A percentile compares a stretch with the other conserved stretches of the same genome.
phyloP scores from a whole-genome alignment of 2,329 filamentous ascomycete species.

The Colletotrichum noveboracense region DNA sequence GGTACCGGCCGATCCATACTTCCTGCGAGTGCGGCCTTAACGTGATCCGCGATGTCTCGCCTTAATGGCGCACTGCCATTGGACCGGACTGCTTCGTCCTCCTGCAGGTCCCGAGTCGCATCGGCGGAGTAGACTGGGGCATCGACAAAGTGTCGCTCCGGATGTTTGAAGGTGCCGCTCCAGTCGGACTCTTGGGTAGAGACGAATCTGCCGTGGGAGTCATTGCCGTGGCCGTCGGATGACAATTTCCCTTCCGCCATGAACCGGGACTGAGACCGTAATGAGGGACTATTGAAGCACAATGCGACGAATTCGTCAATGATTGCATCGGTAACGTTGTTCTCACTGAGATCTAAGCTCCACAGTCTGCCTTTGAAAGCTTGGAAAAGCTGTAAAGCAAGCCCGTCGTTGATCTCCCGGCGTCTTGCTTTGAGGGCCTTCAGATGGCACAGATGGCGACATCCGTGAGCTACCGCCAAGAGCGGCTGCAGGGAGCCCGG shows the following conservation, averaged over 20 bases:
- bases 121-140: conserved; percentile 46
- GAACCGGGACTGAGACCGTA: conserved; percentile 43
- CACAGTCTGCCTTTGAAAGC: conserved; percentile 49
- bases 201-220: conserved; percentile 44
- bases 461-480: conserved; percentile 35
- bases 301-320: conserved; percentile 36
- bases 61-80: conserved; percentile 35
- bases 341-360: conserved; percentile 61
- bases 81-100: conserved; percentile 26
- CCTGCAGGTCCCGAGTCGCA: conserved; percentile 27
- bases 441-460: conserved; percentile 46
- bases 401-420: conserved; percentile 50
- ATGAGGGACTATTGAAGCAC: conserved; percentile 36
- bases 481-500: conserved; percentile 48
- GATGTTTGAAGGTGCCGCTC: conserved; percentile 50
- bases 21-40: conserved; percentile 29
- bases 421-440: conserved; percentile 56
- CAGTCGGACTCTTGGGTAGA: conserved; percentile 52
- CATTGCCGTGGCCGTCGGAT: conserved; percentile 30
- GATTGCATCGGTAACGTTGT: conserved; percentile 53
- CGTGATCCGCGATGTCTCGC: conserved; percentile 35
- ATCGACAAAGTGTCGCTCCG: conserved; percentile 53
- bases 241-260: conserved; percentile 52
- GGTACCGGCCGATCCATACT: conserved; percentile 5
- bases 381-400: conserved; percentile 37